Evolutionary conservation across 352 stramenopile species (phyloP).

Genomic region (Saprolegnia diclina): DNA sequence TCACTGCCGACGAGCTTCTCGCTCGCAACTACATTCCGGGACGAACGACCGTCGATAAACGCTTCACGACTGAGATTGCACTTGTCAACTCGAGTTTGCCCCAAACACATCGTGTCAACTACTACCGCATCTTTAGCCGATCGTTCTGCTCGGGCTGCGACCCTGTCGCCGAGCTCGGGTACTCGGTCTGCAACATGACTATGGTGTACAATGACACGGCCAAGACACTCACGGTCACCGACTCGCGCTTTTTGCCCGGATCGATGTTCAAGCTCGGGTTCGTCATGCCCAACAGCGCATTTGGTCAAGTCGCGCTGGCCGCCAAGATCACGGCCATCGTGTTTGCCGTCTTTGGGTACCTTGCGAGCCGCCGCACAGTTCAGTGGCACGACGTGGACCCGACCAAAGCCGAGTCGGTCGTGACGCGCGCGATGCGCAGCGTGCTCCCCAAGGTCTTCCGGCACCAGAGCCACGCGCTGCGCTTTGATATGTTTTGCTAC

Average conservation of each 20-base stretch:
- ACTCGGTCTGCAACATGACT: background rate
- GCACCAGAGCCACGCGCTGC: background rate
- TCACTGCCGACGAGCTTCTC: background rate
- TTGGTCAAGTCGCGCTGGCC: background rate
- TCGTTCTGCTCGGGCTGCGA: constrained; percentile 21
- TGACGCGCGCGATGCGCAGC: background rate
- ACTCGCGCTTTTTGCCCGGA: background rate
- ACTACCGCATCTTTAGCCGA: constrained; percentile 17
- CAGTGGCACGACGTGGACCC: constrained; percentile 15
- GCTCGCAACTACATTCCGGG: constrained; percentile 4
- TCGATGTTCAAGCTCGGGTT: constrained; percentile 2
- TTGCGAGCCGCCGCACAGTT: constrained; percentile 5
- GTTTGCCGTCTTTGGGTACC: constrained; percentile 8
- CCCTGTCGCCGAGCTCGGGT: constrained; percentile 13
- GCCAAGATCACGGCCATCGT: background rate
- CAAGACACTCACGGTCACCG: constrained; percentile 1
- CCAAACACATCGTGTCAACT: background rate
- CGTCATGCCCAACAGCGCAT: background rate
- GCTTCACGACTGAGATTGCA: constrained; percentile 4
- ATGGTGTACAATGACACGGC: constrained; percentile 6
- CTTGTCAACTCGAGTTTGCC: background rate
- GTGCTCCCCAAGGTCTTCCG: constrained; percentile 9
- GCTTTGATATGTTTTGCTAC: constrained; percentile 19
- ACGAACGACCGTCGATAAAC: constrained; percentile 17
- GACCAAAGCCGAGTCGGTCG: background rate